A percentile compares a stretch with the other conserved stretches of the same genome.
Evolutionary conservation across 169 alveolate species (phyloP).

Genomic region (Plasmodium sp.): DNA sequence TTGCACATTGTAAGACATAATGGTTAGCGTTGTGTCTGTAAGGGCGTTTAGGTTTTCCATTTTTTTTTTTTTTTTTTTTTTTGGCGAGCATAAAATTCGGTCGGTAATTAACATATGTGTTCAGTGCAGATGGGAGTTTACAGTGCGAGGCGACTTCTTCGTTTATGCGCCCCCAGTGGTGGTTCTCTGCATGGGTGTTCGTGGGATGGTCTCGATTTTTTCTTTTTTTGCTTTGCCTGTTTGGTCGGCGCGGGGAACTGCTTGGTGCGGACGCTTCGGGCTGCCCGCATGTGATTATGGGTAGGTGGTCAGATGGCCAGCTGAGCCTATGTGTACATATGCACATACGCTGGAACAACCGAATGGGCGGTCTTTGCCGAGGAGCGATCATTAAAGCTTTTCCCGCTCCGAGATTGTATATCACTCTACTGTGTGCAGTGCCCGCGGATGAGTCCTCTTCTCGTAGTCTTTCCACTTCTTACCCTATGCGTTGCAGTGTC

Average conservation of each 20-base stretch:
- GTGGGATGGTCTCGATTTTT: too few relatives aligned
- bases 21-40: slow-evolving; percentile 6
- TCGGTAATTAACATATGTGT: neutral
- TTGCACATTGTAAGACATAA: slow-evolving; percentile 83
- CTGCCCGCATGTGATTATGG: neutral
- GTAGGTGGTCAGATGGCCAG: neutral
- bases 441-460: neutral
- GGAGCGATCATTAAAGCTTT: neutral
- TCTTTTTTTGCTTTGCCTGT: neutral
- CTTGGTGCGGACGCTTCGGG: neutral
- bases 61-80: slow-evolving; percentile 13
- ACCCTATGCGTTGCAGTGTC: neutral
- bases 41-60: neutral
- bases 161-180: too few relatives aligned
- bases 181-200: too few relatives aligned
- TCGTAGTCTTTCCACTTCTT: neutral
- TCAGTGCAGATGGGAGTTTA: neutral
- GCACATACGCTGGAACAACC: neutral
- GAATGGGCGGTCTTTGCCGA: neutral
- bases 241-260: neutral
- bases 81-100: neutral
- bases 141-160: too few relatives aligned
- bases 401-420: neutral
- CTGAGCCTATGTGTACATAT: neutral
- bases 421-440: neutral